phyloP scores from a whole-genome alignment of 345 rosid species.

The Gossypium thurberi region DNA sequence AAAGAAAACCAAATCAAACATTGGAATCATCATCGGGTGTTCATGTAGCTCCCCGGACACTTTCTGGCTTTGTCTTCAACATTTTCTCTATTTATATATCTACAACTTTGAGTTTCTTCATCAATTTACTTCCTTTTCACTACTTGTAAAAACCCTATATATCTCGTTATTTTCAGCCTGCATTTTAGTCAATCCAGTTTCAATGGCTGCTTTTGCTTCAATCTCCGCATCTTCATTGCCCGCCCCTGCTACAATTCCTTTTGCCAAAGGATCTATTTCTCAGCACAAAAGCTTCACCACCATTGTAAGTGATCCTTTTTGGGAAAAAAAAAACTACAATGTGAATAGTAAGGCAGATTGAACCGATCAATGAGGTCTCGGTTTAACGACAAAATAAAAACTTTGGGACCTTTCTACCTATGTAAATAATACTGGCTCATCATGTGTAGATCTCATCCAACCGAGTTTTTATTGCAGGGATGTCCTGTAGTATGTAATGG shows the following conservation, averaged over 20 bases:
- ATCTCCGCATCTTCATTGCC: constrained; percentile 20
- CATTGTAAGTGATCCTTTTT: constrained; percentile 14
- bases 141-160: background rate
- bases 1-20: constrained; percentile 13
- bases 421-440: too few relatives aligned
- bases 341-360: background rate
- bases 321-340: background rate
- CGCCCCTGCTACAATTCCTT: constrained; percentile 8
- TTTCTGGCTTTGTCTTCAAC: background rate
- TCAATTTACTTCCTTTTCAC: background rate
- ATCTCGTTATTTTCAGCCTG: background rate
- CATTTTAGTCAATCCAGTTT: background rate
- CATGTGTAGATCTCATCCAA: too few relatives aligned
- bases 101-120: constrained; percentile 1
- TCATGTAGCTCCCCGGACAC: background rate
- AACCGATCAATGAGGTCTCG: background rate
- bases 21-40: constrained; percentile 21
- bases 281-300: constrained; percentile 21
- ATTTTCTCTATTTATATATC: constrained; percentile 11
- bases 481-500: constrained; percentile 15
- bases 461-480: constrained; percentile 26
- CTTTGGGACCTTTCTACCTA: too few relatives aligned
- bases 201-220: constrained; percentile 33
- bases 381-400: too few relatives aligned
- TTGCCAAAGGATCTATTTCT: constrained; percentile 1